phyloP scores from a whole-genome alignment of 495 filamentous ascomycete genomes.

The Copromyces sp. region DNA sequence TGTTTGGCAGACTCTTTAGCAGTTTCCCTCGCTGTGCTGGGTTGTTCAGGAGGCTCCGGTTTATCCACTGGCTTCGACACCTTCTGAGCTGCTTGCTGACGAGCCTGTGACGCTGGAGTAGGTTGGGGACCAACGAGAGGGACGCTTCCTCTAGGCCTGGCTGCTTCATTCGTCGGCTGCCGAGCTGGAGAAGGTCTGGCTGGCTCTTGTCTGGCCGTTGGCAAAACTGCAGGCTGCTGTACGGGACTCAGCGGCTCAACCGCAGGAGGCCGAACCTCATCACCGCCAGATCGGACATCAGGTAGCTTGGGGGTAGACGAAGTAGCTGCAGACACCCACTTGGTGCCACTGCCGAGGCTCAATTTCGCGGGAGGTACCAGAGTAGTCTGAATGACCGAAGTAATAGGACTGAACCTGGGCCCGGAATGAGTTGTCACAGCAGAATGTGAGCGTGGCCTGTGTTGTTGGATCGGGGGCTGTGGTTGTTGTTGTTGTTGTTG shows the following conservation, averaged over 20 bases:
- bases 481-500: not conserved
- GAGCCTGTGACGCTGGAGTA: constrained; percentile 22
- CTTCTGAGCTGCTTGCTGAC: constrained; percentile 6
- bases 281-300: constrained; percentile 14
- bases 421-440: not conserved
- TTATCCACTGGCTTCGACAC: constrained; percentile 6
- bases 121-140: not conserved
- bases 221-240: constrained; percentile 3
- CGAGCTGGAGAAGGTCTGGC: not conserved
- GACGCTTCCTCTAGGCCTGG: not conserved
- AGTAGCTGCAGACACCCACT: constrained; percentile 35
- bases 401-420: constrained; percentile 7
- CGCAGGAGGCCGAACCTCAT: constrained; percentile 29
- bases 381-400: constrained; percentile 12
- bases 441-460: constrained; percentile 7
- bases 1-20: constrained; percentile 3
- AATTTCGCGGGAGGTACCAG: constrained; percentile 4
- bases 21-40: not conserved
- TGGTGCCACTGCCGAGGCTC: constrained; percentile 33
- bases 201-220: not conserved
- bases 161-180: not conserved
- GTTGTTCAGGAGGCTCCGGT: not conserved
- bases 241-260: constrained; percentile 39
- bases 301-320: constrained; percentile 34
- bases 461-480: constrained; percentile 3